phyloP scores from a whole-genome alignment of 139 green algal species.

The Chlorokybus atmophyticus region DNA sequence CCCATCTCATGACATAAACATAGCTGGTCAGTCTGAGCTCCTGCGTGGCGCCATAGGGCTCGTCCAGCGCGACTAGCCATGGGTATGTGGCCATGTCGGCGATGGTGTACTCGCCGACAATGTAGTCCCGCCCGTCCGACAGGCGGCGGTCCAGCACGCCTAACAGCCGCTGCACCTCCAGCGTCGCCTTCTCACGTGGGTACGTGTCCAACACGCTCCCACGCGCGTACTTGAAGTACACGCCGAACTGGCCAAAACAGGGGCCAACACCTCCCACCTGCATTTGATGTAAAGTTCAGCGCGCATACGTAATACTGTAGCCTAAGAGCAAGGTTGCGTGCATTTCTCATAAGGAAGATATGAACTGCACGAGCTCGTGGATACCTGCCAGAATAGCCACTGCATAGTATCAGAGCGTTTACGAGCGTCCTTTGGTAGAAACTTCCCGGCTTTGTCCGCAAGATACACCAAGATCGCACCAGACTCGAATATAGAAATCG shows the following conservation, averaged over 20 bases:
- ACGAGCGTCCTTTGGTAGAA: slow-evolving; percentile 26
- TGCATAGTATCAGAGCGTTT: slow-evolving; percentile 24
- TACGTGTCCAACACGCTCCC: background rate
- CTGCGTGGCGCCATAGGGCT: background rate
- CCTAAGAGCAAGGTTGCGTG: background rate
- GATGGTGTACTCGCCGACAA: background rate
- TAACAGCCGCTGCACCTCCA: background rate
- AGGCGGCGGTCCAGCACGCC: background rate
- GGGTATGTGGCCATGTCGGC: background rate
- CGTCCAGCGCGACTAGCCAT: background rate
- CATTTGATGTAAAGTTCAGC: too few relatives aligned
- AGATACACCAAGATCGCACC: slow-evolving; percentile 37
- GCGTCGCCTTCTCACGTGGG: background rate
- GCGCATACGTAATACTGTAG: too few relatives aligned
- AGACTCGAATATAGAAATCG: slow-evolving; percentile 35
- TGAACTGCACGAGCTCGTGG: background rate
- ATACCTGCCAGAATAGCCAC: slow-evolving; percentile 36
- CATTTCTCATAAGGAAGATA: background rate
- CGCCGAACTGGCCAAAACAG: background rate
- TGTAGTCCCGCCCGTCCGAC: background rate
- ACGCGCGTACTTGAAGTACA: slow-evolving; percentile 3
- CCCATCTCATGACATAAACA: background rate
- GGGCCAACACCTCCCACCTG: background rate
- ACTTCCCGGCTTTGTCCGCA: slow-evolving; percentile 32
- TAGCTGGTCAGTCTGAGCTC: background rate